Base-by-base conservation (phyloP, 805 yeast genomes). In the Candida sonorensis region DNA sequence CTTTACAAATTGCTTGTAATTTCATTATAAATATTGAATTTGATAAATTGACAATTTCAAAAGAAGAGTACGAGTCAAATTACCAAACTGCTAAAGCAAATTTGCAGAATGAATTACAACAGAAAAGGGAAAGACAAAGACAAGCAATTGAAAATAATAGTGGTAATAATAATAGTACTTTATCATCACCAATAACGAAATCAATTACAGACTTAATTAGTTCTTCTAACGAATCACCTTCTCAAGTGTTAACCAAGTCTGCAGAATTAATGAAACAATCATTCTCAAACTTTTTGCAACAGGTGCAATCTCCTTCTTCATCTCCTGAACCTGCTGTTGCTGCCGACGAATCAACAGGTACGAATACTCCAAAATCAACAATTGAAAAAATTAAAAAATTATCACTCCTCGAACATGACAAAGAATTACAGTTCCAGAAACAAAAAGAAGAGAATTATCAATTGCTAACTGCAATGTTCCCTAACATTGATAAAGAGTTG, bases 1-100 rank as follows among this genome's bases (percentile, higher is more conserved):
- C 95, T n/a, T 57, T 90, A 17, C 85, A 82, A 48, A 94, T 94
- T 2, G 97, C 97, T 2, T 74, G 87, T 10, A 75, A 79, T 38
- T 92, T 86, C 51, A 72, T 92, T 8, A 73, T 76, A 35, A 71
- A 75, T 10, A 53, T 92, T 27, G 72, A 66, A 21, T 55, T 60
- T 22, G 67, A 72, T 2, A 69, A 76, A 17, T 61, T 87, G 28
- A 77, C 87, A 1, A 72, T 85, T 3, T 51, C 62, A 2, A 71
- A 75, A 34, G 73, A 70, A 25, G 86, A 79, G 42, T 79, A 63
- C 39, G 70, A 69, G 44, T 70, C 72, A 3, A 65, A 68, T 39
- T 66, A 58, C 62, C 66, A 42, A 31, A 41, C 43, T 23, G 51
- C 53, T 24, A 80, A 65, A 55, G 69, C 64, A 12, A 53, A 54